Conservation (phyloP, 768 basidiomycete genomes). For the Russula abietina region DNA sequence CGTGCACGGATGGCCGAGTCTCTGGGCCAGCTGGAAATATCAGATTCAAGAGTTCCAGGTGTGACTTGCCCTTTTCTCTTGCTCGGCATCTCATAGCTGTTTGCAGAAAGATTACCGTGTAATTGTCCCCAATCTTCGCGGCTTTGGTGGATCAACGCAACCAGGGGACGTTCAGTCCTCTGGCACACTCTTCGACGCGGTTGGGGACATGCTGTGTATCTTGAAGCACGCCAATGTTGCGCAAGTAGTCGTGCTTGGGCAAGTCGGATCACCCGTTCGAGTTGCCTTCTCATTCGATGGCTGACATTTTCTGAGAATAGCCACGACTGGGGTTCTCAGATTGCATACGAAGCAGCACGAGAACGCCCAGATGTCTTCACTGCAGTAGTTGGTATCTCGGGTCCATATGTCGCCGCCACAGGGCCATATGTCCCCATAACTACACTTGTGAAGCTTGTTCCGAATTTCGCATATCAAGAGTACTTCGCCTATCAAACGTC, state of each 20-base stretch:
- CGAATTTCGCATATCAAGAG: conserved; percentile 49
- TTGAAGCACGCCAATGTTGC: conserved; percentile 45
- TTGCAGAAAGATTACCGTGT: conserved; percentile 53
- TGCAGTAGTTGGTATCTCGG: conserved; percentile 50
- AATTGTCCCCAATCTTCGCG: conserved; percentile 57
- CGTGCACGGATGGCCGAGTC: conserved; percentile 75
- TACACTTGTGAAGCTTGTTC: conserved; percentile 38
- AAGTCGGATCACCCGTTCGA: neutral
- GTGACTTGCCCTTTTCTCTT: conserved; percentile 13
- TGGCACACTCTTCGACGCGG: conserved; percentile 53
- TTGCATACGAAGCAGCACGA: conserved; percentile 65
- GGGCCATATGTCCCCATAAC: conserved; percentile 44
- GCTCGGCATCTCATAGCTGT: neutral
- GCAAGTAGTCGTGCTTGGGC: conserved; percentile 61
- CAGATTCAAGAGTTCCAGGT: conserved; percentile 66
- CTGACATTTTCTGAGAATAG: conserved; percentile 32
- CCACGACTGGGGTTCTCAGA: conserved; percentile 69
- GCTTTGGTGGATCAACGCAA: conserved; percentile 63
- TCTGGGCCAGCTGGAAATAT: conserved; percentile 70
- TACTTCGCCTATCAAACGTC: conserved; percentile 52
- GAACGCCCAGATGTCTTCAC: conserved; percentile 59
- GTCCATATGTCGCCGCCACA: conserved; percentile 58
- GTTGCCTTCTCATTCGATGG: neutral
- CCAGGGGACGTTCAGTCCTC: conserved; percentile 57
- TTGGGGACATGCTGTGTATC: conserved; percentile 58